Evolutionary conservation across 2,329 filamentous ascomycete genomes (phyloP).

Genomic region (Clonostachys rhizophaga): DNA sequence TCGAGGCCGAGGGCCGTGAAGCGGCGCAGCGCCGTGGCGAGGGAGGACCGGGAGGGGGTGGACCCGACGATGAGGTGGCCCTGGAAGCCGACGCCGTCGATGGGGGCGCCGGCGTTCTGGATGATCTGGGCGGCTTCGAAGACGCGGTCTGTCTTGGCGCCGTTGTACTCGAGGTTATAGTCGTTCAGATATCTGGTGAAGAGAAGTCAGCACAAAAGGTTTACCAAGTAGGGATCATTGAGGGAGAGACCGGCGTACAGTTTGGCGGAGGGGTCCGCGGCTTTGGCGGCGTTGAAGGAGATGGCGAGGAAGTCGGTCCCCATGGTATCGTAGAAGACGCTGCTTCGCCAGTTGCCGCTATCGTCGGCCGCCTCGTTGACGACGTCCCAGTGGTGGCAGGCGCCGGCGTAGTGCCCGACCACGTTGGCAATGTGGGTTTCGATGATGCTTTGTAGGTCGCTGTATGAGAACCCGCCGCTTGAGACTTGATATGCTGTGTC

Average conservation of each 20-base stretch:
- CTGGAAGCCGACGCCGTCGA: slow-evolving; percentile 61
- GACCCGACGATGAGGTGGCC: slow-evolving; percentile 52
- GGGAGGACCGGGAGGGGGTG: slow-evolving; percentile 37
- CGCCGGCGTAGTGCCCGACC: slow-evolving; percentile 34
- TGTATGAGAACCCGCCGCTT: slow-evolving; percentile 2
- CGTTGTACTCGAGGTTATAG: slow-evolving; percentile 55
- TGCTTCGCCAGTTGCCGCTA: slow-evolving; percentile 45
- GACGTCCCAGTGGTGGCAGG: slow-evolving; percentile 46
- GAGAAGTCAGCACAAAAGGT: slow-evolving; percentile 7
- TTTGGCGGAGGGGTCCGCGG: slow-evolving; percentile 49
- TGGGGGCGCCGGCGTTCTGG: slow-evolving; percentile 45
- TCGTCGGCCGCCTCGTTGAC: slow-evolving; percentile 53
- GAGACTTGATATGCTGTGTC: slow-evolving; percentile 5
- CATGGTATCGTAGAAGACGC: slow-evolving; percentile 50
- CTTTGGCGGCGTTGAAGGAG: slow-evolving; percentile 50
- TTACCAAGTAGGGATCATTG: too few relatives aligned
- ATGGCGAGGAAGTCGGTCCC: slow-evolving; percentile 52
- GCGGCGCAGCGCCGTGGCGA: slow-evolving; percentile 38
- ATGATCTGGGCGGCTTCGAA: slow-evolving; percentile 38
- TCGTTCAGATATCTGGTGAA: slow-evolving; percentile 26
- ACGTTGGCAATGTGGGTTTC: slow-evolving; percentile 44
- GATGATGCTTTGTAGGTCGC: slow-evolving; percentile 25
- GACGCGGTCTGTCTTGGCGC: slow-evolving; percentile 38
- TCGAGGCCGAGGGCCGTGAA: slow-evolving; percentile 50
- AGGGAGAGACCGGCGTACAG: slow-evolving; percentile 18